phyloP scores from a whole-genome alignment of 2,329 filamentous ascomycete species.

The Ploettnerulaceae sp. region DNA sequence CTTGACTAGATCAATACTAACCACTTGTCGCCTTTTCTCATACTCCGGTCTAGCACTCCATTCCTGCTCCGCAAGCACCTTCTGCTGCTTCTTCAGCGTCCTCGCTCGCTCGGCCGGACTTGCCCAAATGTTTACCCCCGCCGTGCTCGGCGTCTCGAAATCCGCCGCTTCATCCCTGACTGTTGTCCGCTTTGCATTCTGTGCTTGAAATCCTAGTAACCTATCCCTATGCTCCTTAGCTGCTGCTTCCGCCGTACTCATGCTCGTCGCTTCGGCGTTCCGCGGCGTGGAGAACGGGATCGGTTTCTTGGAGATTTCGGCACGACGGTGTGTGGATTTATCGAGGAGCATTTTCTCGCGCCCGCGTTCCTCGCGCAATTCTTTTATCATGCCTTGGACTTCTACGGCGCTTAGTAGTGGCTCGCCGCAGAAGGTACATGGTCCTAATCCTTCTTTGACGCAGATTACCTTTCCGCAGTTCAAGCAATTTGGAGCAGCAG shows the following conservation, averaged over 20 bases:
- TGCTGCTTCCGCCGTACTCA: slow-evolving; percentile 38
- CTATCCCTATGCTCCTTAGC: slow-evolving; percentile 63
- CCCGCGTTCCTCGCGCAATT: slow-evolving; percentile 79
- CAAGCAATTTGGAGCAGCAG: slow-evolving; percentile 89
- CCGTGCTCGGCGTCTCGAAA: slow-evolving; percentile 52
- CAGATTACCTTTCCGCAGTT: slow-evolving; percentile 94
- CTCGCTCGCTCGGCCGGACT: slow-evolving; percentile 62
- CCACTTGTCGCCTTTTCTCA: slow-evolving; percentile 64
- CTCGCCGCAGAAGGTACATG: slow-evolving; percentile 83
- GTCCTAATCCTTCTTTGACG: slow-evolving; percentile 86
- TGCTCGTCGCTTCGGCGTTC: slow-evolving; percentile 15
- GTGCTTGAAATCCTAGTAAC: slow-evolving; percentile 61
- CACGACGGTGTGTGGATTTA: slow-evolving; percentile 61
- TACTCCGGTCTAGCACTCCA: slow-evolving; percentile 65
- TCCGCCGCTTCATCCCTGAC: slow-evolving; percentile 69
- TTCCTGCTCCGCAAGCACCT: slow-evolving; percentile 61
- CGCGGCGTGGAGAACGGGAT: slow-evolving; percentile 53
- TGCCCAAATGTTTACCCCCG: slow-evolving; percentile 61
- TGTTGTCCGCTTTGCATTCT: slow-evolving; percentile 64
- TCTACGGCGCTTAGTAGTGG: slow-evolving; percentile 69
- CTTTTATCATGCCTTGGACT: slow-evolving; percentile 77
- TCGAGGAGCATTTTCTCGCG: slow-evolving; percentile 81
- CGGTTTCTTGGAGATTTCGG: slow-evolving; percentile 59
- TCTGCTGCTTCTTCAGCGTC: slow-evolving; percentile 66
- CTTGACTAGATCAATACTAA: slow-evolving; percentile 62